Conservation (phyloP, 352 stramenopile species). For the Phytophthora boehmeriae region DNA sequence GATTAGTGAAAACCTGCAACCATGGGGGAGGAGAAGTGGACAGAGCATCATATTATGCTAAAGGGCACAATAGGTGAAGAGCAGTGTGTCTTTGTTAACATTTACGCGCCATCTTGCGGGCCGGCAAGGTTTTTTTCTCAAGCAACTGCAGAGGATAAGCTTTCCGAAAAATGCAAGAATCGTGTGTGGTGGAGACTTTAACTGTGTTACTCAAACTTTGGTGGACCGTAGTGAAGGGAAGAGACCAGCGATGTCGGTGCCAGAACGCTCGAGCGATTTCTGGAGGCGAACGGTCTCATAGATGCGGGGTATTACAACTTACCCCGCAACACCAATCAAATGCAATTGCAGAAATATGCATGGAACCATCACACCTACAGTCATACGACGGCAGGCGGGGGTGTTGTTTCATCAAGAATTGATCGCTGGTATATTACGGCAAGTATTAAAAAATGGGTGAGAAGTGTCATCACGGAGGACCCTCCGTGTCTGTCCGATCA, state of each 20-base stretch:
- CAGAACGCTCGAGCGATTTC: background rate
- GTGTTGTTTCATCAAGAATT: background rate
- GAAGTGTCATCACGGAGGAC: background rate
- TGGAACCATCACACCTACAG: background rate
- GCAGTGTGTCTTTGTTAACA: constrained; percentile 7
- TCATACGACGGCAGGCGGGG: background rate
- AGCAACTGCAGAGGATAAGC: background rate
- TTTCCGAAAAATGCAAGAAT: constrained; percentile 3
- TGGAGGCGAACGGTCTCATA: background rate
- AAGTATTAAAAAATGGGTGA: background rate
- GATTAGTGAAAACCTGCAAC: background rate
- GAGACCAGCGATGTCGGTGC: background rate
- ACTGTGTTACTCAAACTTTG: background rate
- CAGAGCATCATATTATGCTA: constrained; percentile 6
- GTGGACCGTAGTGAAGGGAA: background rate
- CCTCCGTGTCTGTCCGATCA: constrained; percentile 3
- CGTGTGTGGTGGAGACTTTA: constrained; percentile 13
- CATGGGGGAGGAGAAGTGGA: constrained; percentile 1
- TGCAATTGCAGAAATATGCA: background rate
- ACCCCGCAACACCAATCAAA: background rate
- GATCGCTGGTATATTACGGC: constrained; percentile 3
- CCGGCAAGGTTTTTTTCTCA: background rate
- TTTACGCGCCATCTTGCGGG: background rate
- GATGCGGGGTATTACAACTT: constrained; percentile 4
- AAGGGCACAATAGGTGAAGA: background rate